Conservation (phyloP, 768 basidiomycete species). For the Coprinopsis cinerea region DNA sequence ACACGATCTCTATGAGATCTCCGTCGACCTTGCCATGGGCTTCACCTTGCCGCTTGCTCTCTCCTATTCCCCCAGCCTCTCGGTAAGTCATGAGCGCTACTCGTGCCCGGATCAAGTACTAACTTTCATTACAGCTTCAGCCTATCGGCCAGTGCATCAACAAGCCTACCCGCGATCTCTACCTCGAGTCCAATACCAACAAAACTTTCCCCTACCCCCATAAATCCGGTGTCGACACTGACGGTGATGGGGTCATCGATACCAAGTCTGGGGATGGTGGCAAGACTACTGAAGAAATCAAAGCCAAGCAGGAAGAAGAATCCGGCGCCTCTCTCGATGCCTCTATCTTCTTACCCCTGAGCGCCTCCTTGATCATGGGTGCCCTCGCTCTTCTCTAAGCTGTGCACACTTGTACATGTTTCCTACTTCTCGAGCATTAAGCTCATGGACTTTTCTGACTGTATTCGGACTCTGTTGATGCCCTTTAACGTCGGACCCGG, state of each 20-base stretch:
- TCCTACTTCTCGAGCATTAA: neutral
- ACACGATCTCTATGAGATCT: slow-evolving; percentile 80
- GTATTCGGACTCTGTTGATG: too few relatives aligned
- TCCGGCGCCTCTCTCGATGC: neutral
- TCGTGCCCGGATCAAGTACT: neutral
- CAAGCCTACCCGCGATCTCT: slow-evolving; percentile 61
- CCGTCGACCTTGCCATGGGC: slow-evolving; percentile 85
- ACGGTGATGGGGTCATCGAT: slow-evolving; percentile 34
- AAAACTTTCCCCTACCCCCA: slow-evolving; percentile 52
- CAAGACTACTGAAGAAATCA: slow-evolving; percentile 7
- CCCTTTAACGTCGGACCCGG: too few relatives aligned
- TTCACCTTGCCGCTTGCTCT: slow-evolving; percentile 79
- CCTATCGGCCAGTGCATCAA: slow-evolving; percentile 75
- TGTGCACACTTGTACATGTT: neutral
- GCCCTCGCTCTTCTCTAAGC: neutral
- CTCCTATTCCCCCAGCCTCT: slow-evolving; percentile 57
- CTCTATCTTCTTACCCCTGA: neutral
- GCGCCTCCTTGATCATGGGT: neutral
- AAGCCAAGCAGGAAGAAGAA: neutral
- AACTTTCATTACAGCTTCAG: slow-evolving; percentile 26
- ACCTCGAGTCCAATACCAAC: slow-evolving; percentile 80
- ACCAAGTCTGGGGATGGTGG: slow-evolving; percentile 23
- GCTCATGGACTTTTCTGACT: too few relatives aligned
- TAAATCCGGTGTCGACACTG: slow-evolving; percentile 32
- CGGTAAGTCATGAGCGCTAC: slow-evolving; percentile 32